A percentile compares a stretch with the other conserved stretches of the same genome.
Conservation (phyloP, 2,329 filamentous ascomycete species). For the Trichoderma asperellum region DNA sequence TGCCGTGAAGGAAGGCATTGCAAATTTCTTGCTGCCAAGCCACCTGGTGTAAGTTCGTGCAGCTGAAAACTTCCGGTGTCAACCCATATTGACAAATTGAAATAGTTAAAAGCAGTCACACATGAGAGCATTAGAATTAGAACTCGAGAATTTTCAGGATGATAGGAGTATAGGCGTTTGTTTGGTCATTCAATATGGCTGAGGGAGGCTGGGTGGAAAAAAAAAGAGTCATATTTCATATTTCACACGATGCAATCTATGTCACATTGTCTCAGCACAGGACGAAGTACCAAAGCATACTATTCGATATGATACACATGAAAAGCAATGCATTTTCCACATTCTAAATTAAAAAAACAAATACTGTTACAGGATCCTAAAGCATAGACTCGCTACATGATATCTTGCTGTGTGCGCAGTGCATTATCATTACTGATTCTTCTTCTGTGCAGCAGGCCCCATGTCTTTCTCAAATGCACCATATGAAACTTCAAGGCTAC, state of each 20-base stretch:
- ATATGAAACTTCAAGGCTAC: constrained; percentile 86
- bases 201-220: not conserved
- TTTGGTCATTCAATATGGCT: constrained; percentile 1
- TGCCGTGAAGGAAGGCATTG: constrained; percentile 91
- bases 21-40: constrained; percentile 91
- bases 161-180: constrained; percentile 24
- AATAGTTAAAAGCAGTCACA: not conserved
- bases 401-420: not conserved
- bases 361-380: constrained; percentile 29
- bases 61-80: not conserved
- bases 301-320: not conserved
- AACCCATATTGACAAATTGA: not conserved
- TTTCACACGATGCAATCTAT: not conserved
- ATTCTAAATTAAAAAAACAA: not conserved
- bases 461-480: constrained; percentile 97
- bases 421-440: constrained; percentile 48
- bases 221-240: not conserved
- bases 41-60: constrained; percentile 69
- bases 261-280: not conserved
- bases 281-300: not conserved
- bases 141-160: not conserved
- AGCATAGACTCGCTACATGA: constrained; percentile 2
- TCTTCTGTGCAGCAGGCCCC: constrained; percentile 86
- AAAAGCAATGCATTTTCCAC: constrained; percentile 17
- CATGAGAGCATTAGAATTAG: not conserved